Conservation (phyloP, 225 moss, liverwort and hornwort species). For the Ulota crispa region DNA sequence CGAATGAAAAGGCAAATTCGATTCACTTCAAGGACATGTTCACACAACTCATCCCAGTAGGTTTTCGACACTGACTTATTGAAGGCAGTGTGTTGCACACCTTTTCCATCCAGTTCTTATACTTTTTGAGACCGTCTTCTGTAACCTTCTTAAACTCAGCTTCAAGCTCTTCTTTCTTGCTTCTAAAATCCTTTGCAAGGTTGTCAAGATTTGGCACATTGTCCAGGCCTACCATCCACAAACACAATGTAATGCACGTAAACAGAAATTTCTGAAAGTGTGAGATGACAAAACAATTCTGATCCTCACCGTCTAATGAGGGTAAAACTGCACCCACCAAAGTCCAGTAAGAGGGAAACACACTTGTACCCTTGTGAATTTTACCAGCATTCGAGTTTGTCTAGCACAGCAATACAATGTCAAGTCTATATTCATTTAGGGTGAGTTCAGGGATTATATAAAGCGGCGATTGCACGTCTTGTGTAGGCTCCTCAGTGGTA, state of each 20-base stretch:
- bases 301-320: neutral
- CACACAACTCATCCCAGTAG: neutral
- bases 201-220: conserved; percentile 45
- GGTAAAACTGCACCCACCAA: neutral
- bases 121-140: conserved; percentile 42
- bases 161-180: conserved; percentile 52
- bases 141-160: conserved; percentile 42
- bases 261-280: neutral
- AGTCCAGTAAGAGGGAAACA: neutral
- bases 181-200: conserved; percentile 40
- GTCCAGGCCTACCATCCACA: conserved; percentile 37
- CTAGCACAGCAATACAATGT: neutral
- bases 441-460: neutral
- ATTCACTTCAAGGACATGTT: neutral
- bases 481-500: neutral
- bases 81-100: neutral
- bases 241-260: neutral
- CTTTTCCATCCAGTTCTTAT: conserved; percentile 44
- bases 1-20: neutral
- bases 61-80: neutral
- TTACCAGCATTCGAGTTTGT: neutral
- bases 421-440: neutral
- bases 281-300: neutral
- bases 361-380: neutral
- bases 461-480: neutral